Evolutionary conservation across 2,329 filamentous ascomycete genomes (phyloP).

Genomic region (Hymenoscyphus scutula): DNA sequence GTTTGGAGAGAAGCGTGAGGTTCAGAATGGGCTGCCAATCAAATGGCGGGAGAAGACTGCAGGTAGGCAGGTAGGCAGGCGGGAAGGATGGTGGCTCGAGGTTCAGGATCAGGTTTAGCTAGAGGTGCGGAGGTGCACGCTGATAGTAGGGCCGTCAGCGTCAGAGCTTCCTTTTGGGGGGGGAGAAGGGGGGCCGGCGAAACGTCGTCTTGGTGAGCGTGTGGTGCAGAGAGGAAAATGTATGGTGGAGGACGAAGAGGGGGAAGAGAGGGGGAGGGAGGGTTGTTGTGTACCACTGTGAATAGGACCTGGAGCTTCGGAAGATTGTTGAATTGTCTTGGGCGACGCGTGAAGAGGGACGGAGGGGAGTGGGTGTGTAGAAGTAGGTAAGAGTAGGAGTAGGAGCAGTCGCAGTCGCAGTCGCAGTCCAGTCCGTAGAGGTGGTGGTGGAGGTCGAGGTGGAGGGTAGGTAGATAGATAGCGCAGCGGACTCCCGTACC

Average conservation of each 20-base stretch:
- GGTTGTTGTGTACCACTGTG: neutral
- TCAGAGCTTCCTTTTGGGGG: too few species aligned
- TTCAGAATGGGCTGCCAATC: slow-evolving; percentile 1
- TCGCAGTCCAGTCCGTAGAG: too few species aligned
- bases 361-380: neutral
- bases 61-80: neutral
- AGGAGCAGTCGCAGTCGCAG: too few species aligned
- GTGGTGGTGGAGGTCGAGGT: too few species aligned
- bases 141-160: too few species aligned
- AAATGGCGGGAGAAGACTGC: too few species aligned
- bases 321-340: neutral
- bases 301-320: neutral
- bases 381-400: too few species aligned
- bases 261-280: neutral
- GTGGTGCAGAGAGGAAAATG: neutral
- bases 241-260: neutral
- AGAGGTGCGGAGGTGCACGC: neutral
- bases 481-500: too few species aligned
- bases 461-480: too few species aligned
- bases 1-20: slow-evolving; percentile 5
- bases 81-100: neutral
- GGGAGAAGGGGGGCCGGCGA: too few species aligned
- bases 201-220: neutral
- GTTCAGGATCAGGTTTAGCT: neutral
- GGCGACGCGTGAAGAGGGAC: neutral